Evolutionary conservation across 2,329 filamentous ascomycete genomes (phyloP), one percentile per base, ranked within the genome.

Genomic region (Fusarium continuum): DNA sequence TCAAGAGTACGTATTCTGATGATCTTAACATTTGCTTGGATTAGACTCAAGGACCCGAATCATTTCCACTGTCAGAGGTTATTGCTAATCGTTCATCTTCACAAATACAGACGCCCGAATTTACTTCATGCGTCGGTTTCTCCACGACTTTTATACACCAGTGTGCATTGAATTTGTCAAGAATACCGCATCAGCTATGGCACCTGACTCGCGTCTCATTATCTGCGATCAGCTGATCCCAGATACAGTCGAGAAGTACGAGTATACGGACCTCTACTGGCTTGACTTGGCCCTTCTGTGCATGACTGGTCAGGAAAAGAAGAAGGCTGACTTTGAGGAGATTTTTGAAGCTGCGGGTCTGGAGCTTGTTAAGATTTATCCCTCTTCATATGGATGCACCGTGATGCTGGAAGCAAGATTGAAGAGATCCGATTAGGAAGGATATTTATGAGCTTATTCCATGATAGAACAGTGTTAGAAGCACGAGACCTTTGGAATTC

Each of bases 191-290:
- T 66, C 61, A 3, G 68, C 72, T 5, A 75, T 75, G 73, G 73
- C 70, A 0, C 71, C 72, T 0, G 72, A 72, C 36, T 75, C 74
- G 3, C 72, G 73, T 2, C 62, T 76, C 3, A 65, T 77, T 13
- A 63, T 78, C 19, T 76, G 73, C 46, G 74, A 78, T 38, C 72
- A 74, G 58, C 39, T 78, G 9, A 61, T 77, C 16, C 76, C 75
- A 1, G 72, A 74, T 10, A 67, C 55, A 44, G 73, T 73, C 2
- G 61, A 72, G 7, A 61, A 65, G 10, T 64, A 66, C 10, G 68
- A 67, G 16, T 59, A 69, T 20, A 61, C 58, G 48, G 69, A 71
- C 17, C 53, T 73, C 1, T 74, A 73, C 49, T 76, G 74, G 74
- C 67, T 74, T 4, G 74, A 76, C 41, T 61, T 74, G 25, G 67